Evolutionary conservation across 1,284 basidiomycete species (phyloP).

Genomic region (Anthracocystis setariae): DNA sequence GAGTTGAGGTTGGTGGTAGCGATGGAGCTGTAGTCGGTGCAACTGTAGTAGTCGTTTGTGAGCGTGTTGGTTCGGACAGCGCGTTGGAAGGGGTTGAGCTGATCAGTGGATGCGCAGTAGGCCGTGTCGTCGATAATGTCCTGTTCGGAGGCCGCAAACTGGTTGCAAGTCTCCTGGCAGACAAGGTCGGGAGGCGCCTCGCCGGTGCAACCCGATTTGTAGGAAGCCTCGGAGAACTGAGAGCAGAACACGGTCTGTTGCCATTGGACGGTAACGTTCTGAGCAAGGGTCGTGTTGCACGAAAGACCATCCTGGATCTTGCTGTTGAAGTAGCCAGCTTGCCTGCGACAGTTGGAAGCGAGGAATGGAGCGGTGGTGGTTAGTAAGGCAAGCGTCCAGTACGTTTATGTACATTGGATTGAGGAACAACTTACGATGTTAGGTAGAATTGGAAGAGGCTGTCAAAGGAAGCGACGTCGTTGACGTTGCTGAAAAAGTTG

Average conservation of each 20-base stretch:
- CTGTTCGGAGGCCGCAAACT: constrained; percentile 50
- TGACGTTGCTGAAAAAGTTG: constrained; percentile 67
- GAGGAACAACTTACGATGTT: constrained; percentile 47
- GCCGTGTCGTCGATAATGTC: constrained; percentile 56
- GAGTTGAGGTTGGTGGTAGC: constrained; percentile 67
- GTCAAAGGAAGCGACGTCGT: constrained; percentile 69
- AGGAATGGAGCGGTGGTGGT: not conserved
- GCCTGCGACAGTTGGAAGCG: constrained; percentile 3
- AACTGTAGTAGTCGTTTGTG: constrained; percentile 67
- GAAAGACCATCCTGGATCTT: constrained; percentile 52
- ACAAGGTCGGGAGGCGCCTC: constrained; percentile 53
- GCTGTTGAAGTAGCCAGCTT: constrained; percentile 62
- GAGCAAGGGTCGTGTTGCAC: constrained; percentile 55
- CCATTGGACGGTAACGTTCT: constrained; percentile 59
- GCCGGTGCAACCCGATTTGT: constrained; percentile 56
- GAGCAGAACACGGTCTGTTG: constrained; percentile 62
- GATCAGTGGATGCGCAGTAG: constrained; percentile 54
- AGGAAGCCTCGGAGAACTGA: constrained; percentile 57
- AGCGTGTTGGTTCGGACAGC: constrained; percentile 63
- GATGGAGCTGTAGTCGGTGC: constrained; percentile 69
- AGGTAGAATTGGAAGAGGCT: constrained; percentile 68
- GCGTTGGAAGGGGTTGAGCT: constrained; percentile 51
- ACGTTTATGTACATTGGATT: not conserved
- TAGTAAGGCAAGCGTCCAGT: not conserved
- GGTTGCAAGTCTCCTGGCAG: constrained; percentile 62